Evolutionary conservation across 1,139 yeast species (phyloP).

Genomic region (Kluyveromyces sp.): DNA sequence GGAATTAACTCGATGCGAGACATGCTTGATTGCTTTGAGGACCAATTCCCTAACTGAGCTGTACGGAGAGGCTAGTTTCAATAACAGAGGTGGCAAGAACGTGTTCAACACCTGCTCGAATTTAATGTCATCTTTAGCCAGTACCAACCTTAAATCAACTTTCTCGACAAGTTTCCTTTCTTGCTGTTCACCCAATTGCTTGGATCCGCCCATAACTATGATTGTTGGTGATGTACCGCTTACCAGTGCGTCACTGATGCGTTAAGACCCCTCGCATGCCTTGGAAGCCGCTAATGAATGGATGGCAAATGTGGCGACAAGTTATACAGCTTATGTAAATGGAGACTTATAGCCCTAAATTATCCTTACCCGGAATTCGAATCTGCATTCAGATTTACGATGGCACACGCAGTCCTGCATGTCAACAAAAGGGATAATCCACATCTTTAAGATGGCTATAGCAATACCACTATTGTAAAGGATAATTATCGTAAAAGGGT

Average conservation of each 20-base stretch:
- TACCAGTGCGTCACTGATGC: not conserved
- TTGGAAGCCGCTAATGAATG: too few relatives aligned
- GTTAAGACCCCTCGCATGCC: not conserved
- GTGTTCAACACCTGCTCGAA: slow-evolving; percentile 53
- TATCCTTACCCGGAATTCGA: not conserved
- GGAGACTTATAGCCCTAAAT: too few relatives aligned
- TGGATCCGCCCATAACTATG: not conserved
- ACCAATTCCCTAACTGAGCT: slow-evolving; percentile 62
- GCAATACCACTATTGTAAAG: not conserved
- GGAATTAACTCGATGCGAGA: slow-evolving; percentile 61
- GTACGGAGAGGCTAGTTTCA: slow-evolving; percentile 72
- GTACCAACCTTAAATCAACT: slow-evolving; percentile 78
- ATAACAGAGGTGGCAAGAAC: slow-evolving; percentile 69
- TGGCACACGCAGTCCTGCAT: not conserved
- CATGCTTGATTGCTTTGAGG: slow-evolving; percentile 56
- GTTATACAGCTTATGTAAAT: too few relatives aligned
- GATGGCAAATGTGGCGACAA: too few relatives aligned
- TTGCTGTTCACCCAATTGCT: slow-evolving; percentile 30
- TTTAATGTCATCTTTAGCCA: slow-evolving; percentile 63
- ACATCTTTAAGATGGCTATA: not conserved
- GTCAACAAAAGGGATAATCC: not conserved
- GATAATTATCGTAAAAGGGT: too few relatives aligned
- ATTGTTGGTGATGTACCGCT: not conserved
- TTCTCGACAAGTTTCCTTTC: slow-evolving; percentile 58
- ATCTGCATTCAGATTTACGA: not conserved